phyloP scores from a whole-genome alignment of 345 rosid species.

The Noccaea caerulescens region DNA sequence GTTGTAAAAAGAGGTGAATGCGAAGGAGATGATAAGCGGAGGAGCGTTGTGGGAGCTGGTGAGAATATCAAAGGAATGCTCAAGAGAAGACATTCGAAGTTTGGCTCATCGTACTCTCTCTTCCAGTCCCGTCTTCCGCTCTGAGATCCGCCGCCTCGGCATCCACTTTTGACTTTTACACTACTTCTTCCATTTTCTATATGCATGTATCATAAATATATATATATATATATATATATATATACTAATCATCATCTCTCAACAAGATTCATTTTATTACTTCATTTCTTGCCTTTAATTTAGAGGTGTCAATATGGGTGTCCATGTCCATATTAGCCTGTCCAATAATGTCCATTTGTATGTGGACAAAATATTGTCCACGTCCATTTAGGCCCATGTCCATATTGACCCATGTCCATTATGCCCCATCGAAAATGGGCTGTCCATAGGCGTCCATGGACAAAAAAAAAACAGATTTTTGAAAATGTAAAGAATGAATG shows the following conservation, averaged over 20 bases:
- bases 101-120: conserved; percentile 80
- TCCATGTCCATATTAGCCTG: no score
- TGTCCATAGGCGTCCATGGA: no score
- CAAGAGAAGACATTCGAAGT: conserved; percentile 89
- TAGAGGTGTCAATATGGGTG: no score
- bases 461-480: no score
- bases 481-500: no score
- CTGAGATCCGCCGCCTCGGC: conserved; percentile 72
- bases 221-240: not conserved
- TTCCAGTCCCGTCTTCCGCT: conserved; percentile 64
- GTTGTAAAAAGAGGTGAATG: conserved; percentile 71
- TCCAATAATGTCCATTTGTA: no score
- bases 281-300: not conserved
- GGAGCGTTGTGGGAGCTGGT: conserved; percentile 98
- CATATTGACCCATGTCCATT: no score
- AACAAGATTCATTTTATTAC: not conserved
- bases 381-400: no score
- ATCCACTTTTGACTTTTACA: conserved; percentile 55
- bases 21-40: conserved; percentile 86
- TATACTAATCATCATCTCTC: conserved; percentile 1
- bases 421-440: no score
- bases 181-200: no score
- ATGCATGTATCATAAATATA: no score
- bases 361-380: no score
- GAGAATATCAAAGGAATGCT: conserved; percentile 87